These are phyloP conservation scores for Mollisia scopiformis DNA, from an alignment of 2,329 filamentous ascomycete genomes.

Conservation along the genomic window DNA sequence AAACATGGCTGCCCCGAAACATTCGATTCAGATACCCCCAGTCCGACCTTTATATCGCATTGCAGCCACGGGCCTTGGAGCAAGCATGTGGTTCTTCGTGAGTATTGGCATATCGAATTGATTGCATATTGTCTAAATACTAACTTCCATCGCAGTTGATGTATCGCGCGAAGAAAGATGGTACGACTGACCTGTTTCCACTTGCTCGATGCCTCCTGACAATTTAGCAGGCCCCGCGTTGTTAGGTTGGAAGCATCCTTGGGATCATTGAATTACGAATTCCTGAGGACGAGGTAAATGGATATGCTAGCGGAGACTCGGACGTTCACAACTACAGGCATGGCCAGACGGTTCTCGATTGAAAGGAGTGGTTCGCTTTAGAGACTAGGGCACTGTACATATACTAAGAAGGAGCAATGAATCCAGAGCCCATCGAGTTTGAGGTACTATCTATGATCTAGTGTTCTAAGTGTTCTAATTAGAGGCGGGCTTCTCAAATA, in stretches of 20 bases:
- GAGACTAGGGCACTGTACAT: neutral
- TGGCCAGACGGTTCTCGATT: neutral
- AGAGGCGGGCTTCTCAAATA: constrained; percentile 60
- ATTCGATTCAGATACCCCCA: constrained; percentile 61
- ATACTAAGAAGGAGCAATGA: constrained; percentile 3
- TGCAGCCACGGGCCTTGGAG: constrained; percentile 83
- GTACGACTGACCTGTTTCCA: constrained; percentile 43
- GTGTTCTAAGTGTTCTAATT: constrained; percentile 9
- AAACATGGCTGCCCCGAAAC: constrained; percentile 41
- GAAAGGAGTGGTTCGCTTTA: neutral
- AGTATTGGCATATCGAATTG: constrained; percentile 39
- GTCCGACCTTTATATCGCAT: constrained; percentile 77
- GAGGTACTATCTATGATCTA: neutral
- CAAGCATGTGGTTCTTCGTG: constrained; percentile 99
- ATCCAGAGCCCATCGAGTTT: neutral
- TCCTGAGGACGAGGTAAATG: neutral
- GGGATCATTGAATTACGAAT: constrained; percentile 73
- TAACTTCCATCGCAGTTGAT: constrained; percentile 66
- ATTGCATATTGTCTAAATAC: neutral
- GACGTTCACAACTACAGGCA: neutral
- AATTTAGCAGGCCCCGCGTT: constrained; percentile 65
- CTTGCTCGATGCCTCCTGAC: constrained; percentile 19
- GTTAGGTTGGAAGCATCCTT: constrained; percentile 93
- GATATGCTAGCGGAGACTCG: neutral
- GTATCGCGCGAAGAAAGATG: constrained; percentile 96